Evolutionary conservation across 176 grass and related monocot species (phyloP).

Genomic region (Musa schizocarpa): DNA sequence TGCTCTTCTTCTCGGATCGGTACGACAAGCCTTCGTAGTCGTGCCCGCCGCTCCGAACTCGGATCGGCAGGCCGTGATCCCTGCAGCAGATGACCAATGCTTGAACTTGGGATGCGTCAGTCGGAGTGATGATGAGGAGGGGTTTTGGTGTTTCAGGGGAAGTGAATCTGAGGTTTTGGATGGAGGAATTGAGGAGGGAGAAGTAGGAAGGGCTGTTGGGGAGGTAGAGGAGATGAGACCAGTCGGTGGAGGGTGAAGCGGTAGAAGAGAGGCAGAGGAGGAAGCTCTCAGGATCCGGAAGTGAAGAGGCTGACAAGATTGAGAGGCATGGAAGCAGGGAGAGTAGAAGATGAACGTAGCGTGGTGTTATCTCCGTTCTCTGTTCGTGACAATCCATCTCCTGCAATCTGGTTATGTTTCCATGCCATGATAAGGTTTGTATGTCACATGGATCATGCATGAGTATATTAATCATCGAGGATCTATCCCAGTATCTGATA

Average conservation of each 20-base stretch:
- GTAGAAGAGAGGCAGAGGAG: constrained; percentile 34
- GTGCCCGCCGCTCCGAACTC: constrained; percentile 61
- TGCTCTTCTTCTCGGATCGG: constrained; percentile 23
- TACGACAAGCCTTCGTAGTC: constrained; percentile 84
- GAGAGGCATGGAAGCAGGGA: not conserved
- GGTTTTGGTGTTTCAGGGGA: constrained; percentile 30
- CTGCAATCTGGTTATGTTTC: no score
- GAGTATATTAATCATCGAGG: no score
- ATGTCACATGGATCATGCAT: no score
- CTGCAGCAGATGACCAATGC: constrained; percentile 38
- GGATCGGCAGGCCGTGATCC: constrained; percentile 22
- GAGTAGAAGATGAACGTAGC: no score
- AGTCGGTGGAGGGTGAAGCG: constrained; percentile 17
- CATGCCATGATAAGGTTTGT: no score
- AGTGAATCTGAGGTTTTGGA: constrained; percentile 38
- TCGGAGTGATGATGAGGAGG: constrained; percentile 40
- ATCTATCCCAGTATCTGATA: no score
- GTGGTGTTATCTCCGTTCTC: no score
- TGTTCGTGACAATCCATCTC: no score
- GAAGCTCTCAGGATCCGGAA: constrained; percentile 11
- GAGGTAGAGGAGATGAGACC: constrained; percentile 26
- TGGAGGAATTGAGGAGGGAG: constrained; percentile 37
- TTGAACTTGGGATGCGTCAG: constrained; percentile 38
- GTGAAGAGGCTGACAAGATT: constrained; percentile 3
- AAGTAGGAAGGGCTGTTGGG: constrained; percentile 25